Evolutionary conservation across 2,329 filamentous ascomycete species (phyloP).

Genomic region (Colletotrichum sp.): DNA sequence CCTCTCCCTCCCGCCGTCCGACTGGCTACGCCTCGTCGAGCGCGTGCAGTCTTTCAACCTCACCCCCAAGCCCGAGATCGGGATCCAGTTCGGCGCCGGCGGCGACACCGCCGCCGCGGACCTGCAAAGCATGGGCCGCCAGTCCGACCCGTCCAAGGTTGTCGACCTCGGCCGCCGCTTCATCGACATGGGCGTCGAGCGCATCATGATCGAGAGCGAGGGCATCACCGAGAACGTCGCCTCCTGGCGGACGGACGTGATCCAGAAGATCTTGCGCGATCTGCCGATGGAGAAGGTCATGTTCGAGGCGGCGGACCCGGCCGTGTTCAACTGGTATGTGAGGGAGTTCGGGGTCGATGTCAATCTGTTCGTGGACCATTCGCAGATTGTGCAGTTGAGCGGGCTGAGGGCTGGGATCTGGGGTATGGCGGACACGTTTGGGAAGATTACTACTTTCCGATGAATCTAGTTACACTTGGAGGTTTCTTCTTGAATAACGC

Average conservation of each 20-base stretch:
- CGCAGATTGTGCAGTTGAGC: slow-evolving; percentile 60
- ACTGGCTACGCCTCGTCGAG: slow-evolving; percentile 57
- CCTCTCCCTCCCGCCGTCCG: slow-evolving; percentile 56
- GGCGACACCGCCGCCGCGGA: slow-evolving; percentile 54
- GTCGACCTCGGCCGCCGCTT: slow-evolving; percentile 55
- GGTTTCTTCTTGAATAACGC: neutral
- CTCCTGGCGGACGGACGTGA: slow-evolving; percentile 53
- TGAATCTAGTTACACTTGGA: neutral
- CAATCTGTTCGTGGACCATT: slow-evolving; percentile 63
- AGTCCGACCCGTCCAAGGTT: slow-evolving; percentile 53
- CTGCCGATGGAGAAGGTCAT: slow-evolving; percentile 57
- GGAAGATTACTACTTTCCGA: slow-evolving; percentile 35
- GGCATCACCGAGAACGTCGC: slow-evolving; percentile 63
- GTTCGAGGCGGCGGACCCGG: slow-evolving; percentile 62
- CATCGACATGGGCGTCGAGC: slow-evolving; percentile 55
- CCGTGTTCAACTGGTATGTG: slow-evolving; percentile 62
- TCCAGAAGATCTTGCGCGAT: slow-evolving; percentile 56
- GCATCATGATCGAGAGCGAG: slow-evolving; percentile 65
- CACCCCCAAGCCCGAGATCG: slow-evolving; percentile 58
- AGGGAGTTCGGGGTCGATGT: slow-evolving; percentile 62
- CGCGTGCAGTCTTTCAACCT: slow-evolving; percentile 49
- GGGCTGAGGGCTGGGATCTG: slow-evolving; percentile 52
- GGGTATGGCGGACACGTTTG: slow-evolving; percentile 53
- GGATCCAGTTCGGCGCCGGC: slow-evolving; percentile 62
- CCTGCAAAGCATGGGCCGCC: slow-evolving; percentile 48